Evolutionary conservation across 164 flowering plant genomes (phyloP), one percentile per base, ranked within the genome.

Genomic region (Umbellularia californica): DNA sequence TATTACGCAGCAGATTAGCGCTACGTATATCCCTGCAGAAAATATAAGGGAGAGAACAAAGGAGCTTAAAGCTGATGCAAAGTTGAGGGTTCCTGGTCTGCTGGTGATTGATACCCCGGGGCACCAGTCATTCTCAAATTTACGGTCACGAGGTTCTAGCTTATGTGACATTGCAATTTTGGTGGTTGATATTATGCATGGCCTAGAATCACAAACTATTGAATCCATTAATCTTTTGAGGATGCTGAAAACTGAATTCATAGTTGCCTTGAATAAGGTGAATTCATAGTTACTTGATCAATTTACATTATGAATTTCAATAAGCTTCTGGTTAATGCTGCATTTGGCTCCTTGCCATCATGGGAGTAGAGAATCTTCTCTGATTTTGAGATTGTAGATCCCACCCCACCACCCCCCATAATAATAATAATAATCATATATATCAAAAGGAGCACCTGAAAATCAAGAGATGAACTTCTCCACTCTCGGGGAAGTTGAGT

Each of bases 101-200:
- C 80, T 96, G 76, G 95, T 96, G 28, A 96, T 96, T 84, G 98
- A 96, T 82, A 93, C 99, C 33, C 99, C 99, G 11, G 99, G 99
- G 2, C 99, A 96, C 58, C 98, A 93, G 68, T 96, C 99, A 0
- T 96, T 96, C 72, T 87, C 95, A 0, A 96, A 96, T 80, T 83
- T 96, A 71, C 78, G 99, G 20, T 93, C 99, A 2, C 87, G 99
- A 58, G 99, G 99, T 63, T 93, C 99, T 28, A 92, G 98, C 35
- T 83, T 96, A 79, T 96, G 99, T 84, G 99, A 96, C 75, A 91
- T 96, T 83, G 99, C 99, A 5, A 90, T 96, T 77, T 79, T 96
- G 83, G 99, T 96, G 70, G 98, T 96, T 73, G 98, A 96, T 79
- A 96, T 96, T 27, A 96, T 96, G 99, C 99, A 96, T 79, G 98